Base-by-base conservation (phyloP, 2,329 filamentous ascomycete genomes). In the Fusarium marasasianum region DNA sequence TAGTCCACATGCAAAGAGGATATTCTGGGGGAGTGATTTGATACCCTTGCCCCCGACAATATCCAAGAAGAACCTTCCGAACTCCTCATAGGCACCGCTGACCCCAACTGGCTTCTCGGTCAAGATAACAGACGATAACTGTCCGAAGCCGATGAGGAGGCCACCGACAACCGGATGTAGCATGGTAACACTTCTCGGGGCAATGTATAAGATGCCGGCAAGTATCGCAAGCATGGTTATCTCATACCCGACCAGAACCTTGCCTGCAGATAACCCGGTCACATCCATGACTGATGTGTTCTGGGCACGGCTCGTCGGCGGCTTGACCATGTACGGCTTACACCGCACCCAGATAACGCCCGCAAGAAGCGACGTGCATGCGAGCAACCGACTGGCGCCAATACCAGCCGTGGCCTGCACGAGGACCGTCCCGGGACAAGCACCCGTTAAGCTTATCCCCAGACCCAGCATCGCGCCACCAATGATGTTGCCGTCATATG, bases 361-460 rank as follows among this genome's bases (percentile, higher is more conserved):
- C 24, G 64, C 64, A 24, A 53, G 47, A 3, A 69, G 56, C 33
- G 37, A 69, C 9, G 47, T 63, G 22, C 31, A 55, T 10, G 64
- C 66, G 22, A 69, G 64, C 26, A 55, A 22, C 17, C 66, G 33
- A 48, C 64, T 69, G 41, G 59, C 37, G 6, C 66, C 66, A 45
- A 53, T 29, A 11, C 66, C 58, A 5, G 66, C 58, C 4, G 45
- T 57, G 22, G 66, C 66, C 14, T 69, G 66, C 17, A 69, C 66
- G 8, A 69, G 58, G 22, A 69, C 66, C 8, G 66, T 69, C 18
- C 66, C 66, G 22, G 66, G 66, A 35, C 66, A 69, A 22, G 66
- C 66, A 12, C 66, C 66, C 18, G 66, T 70, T 57, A 69, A 69
- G 51, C 66, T 69, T 64, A 69, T 69, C 35, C 66, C 66, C 43